These are phyloP conservation scores for Candolleomyces aberdarensis DNA, from an alignment of 768 basidiomycete genomes.

Conservation along the genomic window DNA sequence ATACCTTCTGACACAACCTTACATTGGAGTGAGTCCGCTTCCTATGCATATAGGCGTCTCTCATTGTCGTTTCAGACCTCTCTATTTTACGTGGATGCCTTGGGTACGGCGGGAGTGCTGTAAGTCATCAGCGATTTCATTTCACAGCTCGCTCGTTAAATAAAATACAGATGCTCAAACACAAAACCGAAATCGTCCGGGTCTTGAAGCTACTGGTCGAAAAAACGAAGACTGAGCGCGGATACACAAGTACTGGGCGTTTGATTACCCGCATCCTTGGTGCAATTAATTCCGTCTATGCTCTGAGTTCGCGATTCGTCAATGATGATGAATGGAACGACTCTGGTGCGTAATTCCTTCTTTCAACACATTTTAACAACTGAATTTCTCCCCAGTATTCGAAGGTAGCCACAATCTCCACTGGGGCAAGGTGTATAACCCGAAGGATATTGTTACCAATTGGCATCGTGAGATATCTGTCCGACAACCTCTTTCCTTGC, in stretches of 20 bases:
- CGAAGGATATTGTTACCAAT: slow-evolving; percentile 76
- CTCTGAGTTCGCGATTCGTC: slow-evolving; percentile 74
- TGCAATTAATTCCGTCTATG: slow-evolving; percentile 74
- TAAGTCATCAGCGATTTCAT: slow-evolving; percentile 28
- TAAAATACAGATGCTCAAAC: slow-evolving; percentile 54
- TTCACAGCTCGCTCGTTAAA: slow-evolving; percentile 6
- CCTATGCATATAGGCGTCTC: not conserved
- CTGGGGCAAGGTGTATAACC: slow-evolving; percentile 81
- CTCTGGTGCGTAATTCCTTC: slow-evolving; percentile 47
- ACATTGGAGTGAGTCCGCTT: slow-evolving; percentile 75
- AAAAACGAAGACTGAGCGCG: slow-evolving; percentile 84
- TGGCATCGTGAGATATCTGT: slow-evolving; percentile 70
- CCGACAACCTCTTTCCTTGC: not conserved
- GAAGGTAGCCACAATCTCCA: slow-evolving; percentile 56
- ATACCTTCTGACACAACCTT: slow-evolving; percentile 84
- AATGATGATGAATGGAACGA: slow-evolving; percentile 80
- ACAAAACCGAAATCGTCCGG: slow-evolving; percentile 62
- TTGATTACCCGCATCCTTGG: slow-evolving; percentile 73
- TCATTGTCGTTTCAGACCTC: slow-evolving; percentile 50
- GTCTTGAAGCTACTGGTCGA: slow-evolving; percentile 67
- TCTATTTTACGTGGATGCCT: slow-evolving; percentile 80
- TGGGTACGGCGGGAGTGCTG: slow-evolving; percentile 65
- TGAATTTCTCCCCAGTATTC: slow-evolving; percentile 44
- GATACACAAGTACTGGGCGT: slow-evolving; percentile 77
- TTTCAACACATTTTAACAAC: not conserved